Evolutionary conservation across 768 basidiomycete genomes (phyloP), one percentile per base, ranked within the genome.

Genomic region (Suillus ampliporus): DNA sequence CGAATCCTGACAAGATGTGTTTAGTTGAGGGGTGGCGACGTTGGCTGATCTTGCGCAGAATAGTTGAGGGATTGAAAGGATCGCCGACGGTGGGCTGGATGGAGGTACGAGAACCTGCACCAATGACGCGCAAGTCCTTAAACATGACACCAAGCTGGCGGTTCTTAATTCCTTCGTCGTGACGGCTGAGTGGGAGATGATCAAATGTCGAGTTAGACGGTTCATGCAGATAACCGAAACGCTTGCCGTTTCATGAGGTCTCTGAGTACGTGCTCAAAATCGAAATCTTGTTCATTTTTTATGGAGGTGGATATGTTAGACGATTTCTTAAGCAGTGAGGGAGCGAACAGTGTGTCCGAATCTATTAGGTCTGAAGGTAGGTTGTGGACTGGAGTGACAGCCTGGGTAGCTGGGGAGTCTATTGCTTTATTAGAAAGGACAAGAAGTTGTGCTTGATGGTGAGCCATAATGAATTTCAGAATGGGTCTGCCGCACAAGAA

Each of bases 141-240:
- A 90, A 90, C 43, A 80, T 64, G 15, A 90, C 86, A 0, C 89
- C 89, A 6, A 90, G 82, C 56, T 84, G 78, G 23, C 88, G 80
- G 1, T 74, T 61, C 65, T 80, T 80, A 63, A 86, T 82, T 17
- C 80, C 79, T 0, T 81, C 78, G 62, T 83, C 79, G 7, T 80
- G 79, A 34, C 72, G 77, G 63, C 87, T 89, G 59, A 14, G 58
- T 67, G 47, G 13, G 28, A 44, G 15, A 37, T 17, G 17, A 43
- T 5, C 13, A 14, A n/a, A 64, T 50, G 53, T 31, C 26, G 31
- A 26, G 41, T 19, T 19, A 61, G 10, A 19, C 40, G 28, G 31
- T 23, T 37, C 15, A n/a, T 26, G 10, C 61, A 23, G 57, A 51
- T 52, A 57, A 75, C 64, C 67, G 35, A 38, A 21, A 60, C 53